phyloP scores from a whole-genome alignment of 768 basidiomycete genomes.

The Leccinum subgranulosum region DNA sequence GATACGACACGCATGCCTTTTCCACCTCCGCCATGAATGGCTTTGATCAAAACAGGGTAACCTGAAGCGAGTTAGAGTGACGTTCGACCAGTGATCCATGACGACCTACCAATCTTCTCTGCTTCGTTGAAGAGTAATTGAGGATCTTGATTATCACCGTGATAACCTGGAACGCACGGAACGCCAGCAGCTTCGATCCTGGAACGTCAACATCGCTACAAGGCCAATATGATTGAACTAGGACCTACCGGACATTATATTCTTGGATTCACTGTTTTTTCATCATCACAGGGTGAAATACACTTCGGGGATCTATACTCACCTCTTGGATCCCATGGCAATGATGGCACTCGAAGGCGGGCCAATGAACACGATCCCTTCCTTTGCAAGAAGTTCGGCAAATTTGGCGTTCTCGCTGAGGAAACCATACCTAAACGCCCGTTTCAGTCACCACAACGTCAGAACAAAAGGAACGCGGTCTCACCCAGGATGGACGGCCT shows the following conservation, averaged over 20 bases:
- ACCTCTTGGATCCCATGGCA: slow-evolving; percentile 97
- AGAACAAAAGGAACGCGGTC: neutral
- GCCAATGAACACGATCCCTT: slow-evolving; percentile 87
- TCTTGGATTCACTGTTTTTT: slow-evolving; percentile 80
- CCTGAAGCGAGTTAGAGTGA: slow-evolving; percentile 36
- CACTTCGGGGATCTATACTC: slow-evolving; percentile 2
- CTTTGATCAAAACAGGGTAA: slow-evolving; percentile 93
- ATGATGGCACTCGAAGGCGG: slow-evolving; percentile 85
- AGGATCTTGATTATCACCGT: slow-evolving; percentile 77
- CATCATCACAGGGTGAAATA: neutral
- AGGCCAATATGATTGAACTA: neutral
- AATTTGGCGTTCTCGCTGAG: slow-evolving; percentile 89
- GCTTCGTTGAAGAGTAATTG: slow-evolving; percentile 68
- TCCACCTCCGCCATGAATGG: slow-evolving; percentile 93
- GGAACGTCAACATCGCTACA: slow-evolving; percentile 2
- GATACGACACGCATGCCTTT: slow-evolving; percentile 91
- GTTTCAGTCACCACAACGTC: neutral
- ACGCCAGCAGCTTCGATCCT: slow-evolving; percentile 69
- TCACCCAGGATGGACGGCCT: slow-evolving; percentile 94
- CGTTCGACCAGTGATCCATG: neutral
- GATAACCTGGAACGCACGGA: slow-evolving; percentile 93
- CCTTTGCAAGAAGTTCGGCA: slow-evolving; percentile 66
- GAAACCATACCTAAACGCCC: slow-evolving; percentile 70
- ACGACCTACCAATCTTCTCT: slow-evolving; percentile 55
- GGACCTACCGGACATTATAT: slow-evolving; percentile 77